A percentile compares a stretch with the other conserved stretches of the same genome.
Conservation (phyloP, 768 basidiomycete genomes). For the Sistotremastrum niveocremeum region DNA sequence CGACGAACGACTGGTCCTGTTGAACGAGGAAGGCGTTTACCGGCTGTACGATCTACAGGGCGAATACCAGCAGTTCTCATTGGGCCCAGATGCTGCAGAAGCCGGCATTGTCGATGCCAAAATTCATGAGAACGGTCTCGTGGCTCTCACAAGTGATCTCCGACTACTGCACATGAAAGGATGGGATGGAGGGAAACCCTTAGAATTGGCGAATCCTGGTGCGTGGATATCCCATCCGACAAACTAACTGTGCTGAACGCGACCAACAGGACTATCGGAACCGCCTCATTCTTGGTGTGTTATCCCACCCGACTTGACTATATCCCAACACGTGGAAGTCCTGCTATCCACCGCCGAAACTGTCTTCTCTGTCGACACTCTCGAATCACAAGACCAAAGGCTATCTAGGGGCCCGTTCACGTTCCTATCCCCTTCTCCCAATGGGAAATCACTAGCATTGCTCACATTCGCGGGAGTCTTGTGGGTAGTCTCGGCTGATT, state of each 20-base stretch:
- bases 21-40: conserved; percentile 89
- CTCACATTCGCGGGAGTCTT: conserved; percentile 59
- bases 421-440: conserved; percentile 81
- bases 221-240: conserved; percentile 14
- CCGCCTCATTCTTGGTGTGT: conserved; percentile 79
- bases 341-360: conserved; percentile 71
- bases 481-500: conserved; percentile 93
- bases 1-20: conserved; percentile 69
- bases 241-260: not conserved
- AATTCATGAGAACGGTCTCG: conserved; percentile 77
- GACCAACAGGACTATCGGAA: conserved; percentile 47
- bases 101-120: conserved; percentile 74
- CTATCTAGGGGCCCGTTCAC: conserved; percentile 81
- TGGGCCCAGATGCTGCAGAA: conserved; percentile 73
- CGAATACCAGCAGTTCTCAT: conserved; percentile 73
- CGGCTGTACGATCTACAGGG: conserved; percentile 79
- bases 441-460: conserved; percentile 83
- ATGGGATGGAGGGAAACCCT: conserved; percentile 69
- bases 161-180: conserved; percentile 76
- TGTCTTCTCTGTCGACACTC: conserved; percentile 74
- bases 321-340: conserved; percentile 83
- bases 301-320: conserved; percentile 80
- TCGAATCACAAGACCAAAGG: conserved; percentile 81
- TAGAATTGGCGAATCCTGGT: conserved; percentile 67
- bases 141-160: conserved; percentile 68